Percentiles rank a stretch among this genome's conserved stretches.
Conservation (phyloP, 148 eudicot species). For the Gaultheria prostrata region DNA sequence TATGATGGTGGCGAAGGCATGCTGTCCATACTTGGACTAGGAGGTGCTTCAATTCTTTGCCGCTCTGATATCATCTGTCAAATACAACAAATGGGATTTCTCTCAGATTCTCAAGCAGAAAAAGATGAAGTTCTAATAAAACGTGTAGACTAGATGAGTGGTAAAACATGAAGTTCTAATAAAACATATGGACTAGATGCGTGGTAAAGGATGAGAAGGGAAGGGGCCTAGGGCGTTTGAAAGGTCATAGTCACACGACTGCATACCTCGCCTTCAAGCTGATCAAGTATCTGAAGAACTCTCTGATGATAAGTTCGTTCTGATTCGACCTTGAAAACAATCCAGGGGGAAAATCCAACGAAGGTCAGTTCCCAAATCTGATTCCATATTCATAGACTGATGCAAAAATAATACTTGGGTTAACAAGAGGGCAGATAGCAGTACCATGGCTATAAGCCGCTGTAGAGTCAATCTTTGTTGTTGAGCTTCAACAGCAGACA, state of each 20-base stretch:
- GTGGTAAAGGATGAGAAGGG: constrained; percentile 5
- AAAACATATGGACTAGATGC: background rate
- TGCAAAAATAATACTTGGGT: background rate
- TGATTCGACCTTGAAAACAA: constrained; percentile 67
- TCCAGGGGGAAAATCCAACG: constrained; percentile 9
- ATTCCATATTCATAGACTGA: background rate
- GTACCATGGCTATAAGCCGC: constrained; percentile 84
- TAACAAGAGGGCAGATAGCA: constrained; percentile 4
- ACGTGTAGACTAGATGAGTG: background rate
- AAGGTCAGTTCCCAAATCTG: constrained; percentile 11
- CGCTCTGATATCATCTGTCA: constrained; percentile 79
- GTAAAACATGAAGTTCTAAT: background rate
- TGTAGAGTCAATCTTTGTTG: constrained; percentile 93
- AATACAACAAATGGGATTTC: constrained; percentile 12
- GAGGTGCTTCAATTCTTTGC: constrained; percentile 94
- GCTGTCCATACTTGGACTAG: constrained; percentile 52
- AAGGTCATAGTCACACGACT: background rate
- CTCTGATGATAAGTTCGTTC: constrained; percentile 91
- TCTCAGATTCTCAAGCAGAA: background rate
- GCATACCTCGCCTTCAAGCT: constrained; percentile 86
- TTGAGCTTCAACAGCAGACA: constrained; percentile 98
- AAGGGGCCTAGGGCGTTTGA: background rate
- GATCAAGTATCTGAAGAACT: constrained; percentile 87
- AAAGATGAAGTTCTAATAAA: background rate
- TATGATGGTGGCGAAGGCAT: constrained; percentile 84